Base-by-base conservation (phyloP, 1,284 basidiomycete species). In the Lignosus rhinocerotis region DNA sequence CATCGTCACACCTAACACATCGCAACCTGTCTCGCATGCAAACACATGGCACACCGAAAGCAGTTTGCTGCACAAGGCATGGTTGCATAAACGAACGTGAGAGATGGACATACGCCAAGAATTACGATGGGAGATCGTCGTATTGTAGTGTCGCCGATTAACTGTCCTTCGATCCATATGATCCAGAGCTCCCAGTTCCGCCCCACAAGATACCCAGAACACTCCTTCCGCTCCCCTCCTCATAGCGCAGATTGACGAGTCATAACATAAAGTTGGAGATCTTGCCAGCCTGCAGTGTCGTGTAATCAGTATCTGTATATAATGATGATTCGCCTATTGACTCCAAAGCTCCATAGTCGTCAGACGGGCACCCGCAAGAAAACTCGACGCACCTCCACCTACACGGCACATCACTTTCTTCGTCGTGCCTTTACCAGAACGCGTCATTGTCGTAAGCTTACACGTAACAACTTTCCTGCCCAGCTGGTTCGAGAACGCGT, bases 351-450 rank as follows among this genome's bases (percentile, higher is more conserved):
- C 19, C 33, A 3, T 2, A 45, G 6, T 45, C 25, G n/a, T 45
- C 17, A 19, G 25, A 25, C 25, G 25, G 25, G 2, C 25, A 25
- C 25, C 2, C 32, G n/a, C 14, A 33, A 51, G 33, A 11, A 53
- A 53, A 58, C 48, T 33, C 38, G 8, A 78, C 85, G 70, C 63
- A 87, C 89, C 90, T 71, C 91, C 91, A 55, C 90, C 91, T 55
- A 93, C 87, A 61, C 90, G 84, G 73, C 87, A 91, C 86, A 94
- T 88, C 30, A 94, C 92, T 73, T 92, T 93, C 81, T 88, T 90
- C 56, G 82, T 85, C 65, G 77, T 82, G 19, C 79, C 73, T 53
- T 80, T 78, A 70, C 85, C 80, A 8, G 80, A 73, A 47, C 90
- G 80, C 55, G 82, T 82, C 70, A 91, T 77, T 51, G 90, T 90